Base-by-base conservation (phyloP, 345 rosid species). In the Salix brachista region DNA sequence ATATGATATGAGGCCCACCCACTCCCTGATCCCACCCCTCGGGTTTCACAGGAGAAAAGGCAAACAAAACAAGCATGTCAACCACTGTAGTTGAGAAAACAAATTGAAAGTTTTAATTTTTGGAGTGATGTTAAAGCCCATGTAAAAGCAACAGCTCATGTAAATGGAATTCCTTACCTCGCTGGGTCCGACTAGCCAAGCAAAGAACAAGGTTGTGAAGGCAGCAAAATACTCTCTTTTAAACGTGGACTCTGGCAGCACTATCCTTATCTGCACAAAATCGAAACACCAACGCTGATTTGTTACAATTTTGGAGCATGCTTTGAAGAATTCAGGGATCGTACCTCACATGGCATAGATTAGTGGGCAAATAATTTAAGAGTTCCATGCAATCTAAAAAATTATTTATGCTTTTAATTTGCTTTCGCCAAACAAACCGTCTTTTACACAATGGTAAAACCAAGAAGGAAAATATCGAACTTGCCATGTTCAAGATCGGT, bases 121-220 rank as follows among this genome's bases (percentile, higher is more conserved):
- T n/a, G 62, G 28, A 3, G 62, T n/a, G 9, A 56, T 56, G 5
- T 56, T 52, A 52, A 52, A 2, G 18, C n/a, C 26, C 62, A 56
- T 56, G 28, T n/a, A n/a, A 56, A 3, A 9, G 10, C 26, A 56
- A 1, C 62, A 56, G 7, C n/a, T 56, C 62, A n/a, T 56, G 62
- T 56, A 52, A 19, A 52, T 52, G 60, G 60, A 13, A 17, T 30
- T 5, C 28, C 73, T 77, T 80, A 93, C 98, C 96, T 89, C 89
- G 58, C 94, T 91, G 3, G 91, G 90, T 73, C 99, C 99, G 56
- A 92, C 78, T 44, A 96, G 90, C 99, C 99, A 96, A 62, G 86
- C 82, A 13, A 96, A 96, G 74, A 89, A 96, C 50, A 92, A 61
- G 5, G 97, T 90, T 74, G 97, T 93, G 86, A 92, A 93, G 76